Base-by-base conservation (phyloP, 148 eudicot genomes). In the Persicaria tinctoria region DNA sequence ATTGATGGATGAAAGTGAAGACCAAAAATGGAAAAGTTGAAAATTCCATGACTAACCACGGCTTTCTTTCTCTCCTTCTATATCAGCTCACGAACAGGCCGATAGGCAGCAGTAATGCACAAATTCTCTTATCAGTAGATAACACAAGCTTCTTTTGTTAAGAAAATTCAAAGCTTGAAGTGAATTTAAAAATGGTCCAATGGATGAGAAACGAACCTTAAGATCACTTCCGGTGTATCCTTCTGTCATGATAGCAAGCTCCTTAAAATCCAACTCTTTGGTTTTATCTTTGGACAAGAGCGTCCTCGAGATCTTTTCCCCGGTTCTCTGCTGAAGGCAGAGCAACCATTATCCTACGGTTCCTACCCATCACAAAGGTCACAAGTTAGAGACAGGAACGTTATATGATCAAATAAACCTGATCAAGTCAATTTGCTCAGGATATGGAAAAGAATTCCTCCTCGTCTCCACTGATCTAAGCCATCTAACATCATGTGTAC, bases 221-320 rank as follows among this genome's bases (percentile, higher is more conserved):
- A 93, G 98, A 84, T 90, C 98, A 78, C 98, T 93, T 84, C 98
- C 98, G 50, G 89, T 93, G 51, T 86, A 93, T 76, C 98, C 98
- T 78, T 90, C 96, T 47, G 98, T 93, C 88, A 93, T 87, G 74
- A 83, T 80, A 48, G 96, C 98, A 72, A 93, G 91, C 84, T 89
- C 96, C 70, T 89, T 82, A 55, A 82, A 93, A 76, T 93, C 96
- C 45, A 93, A 77, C 27, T 84, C 78, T 57, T 90, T 89, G 44
- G 86, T 83, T 27, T 87, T 84, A 76, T 93, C 98, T 68, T 93
- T 93, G 3, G 89, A 79, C 55, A 93, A 69, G 73, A 93, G 93
- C 55, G 98, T 90, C 76, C 71, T 90, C 83, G 90, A 64, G 57
- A 93, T 93, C 86, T 72, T 89, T 80, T 90, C 98, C 98, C 68